Conservation (phyloP, 2,329 filamentous ascomycete genomes). For the Stagonosporopsis rhizophila region DNA sequence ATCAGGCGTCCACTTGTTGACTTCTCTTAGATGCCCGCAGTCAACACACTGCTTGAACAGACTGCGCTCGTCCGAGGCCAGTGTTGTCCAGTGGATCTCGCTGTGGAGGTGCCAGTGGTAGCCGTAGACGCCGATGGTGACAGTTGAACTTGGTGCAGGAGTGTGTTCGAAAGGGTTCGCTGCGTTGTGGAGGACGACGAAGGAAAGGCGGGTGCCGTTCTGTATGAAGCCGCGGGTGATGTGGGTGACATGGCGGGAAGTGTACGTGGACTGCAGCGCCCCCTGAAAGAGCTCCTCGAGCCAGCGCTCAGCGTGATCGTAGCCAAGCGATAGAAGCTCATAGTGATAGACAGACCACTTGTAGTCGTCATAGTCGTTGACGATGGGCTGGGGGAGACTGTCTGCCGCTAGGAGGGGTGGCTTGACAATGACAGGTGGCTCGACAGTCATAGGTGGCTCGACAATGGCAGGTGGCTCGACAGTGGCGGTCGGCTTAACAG, state of each 20-base stretch:
- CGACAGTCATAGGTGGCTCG: no score
- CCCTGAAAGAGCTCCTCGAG: slow-evolving; percentile 8
- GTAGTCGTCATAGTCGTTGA: slow-evolving; percentile 29
- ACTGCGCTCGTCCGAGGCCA: slow-evolving; percentile 10
- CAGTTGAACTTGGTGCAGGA: slow-evolving; percentile 10
- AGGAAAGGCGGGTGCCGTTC: slow-evolving; percentile 20
- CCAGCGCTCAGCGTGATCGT: slow-evolving; percentile 18
- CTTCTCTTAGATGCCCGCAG: slow-evolving; percentile 5
- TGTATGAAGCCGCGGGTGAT: slow-evolving; percentile 34
- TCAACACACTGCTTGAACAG: slow-evolving; percentile 3
- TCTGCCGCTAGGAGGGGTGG: slow-evolving; percentile 3
- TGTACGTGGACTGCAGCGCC: neutral
- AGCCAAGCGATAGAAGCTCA: slow-evolving; percentile 19
- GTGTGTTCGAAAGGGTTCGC: slow-evolving; percentile 27
- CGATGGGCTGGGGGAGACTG: slow-evolving; percentile 24
- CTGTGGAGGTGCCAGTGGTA: slow-evolving; percentile 22
- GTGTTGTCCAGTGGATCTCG: slow-evolving; percentile 39
- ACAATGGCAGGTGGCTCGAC: no score
- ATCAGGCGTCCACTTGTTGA: slow-evolving; percentile 23
- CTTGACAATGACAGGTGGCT: no score
- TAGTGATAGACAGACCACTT: slow-evolving; percentile 33
- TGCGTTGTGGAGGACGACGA: slow-evolving; percentile 42
- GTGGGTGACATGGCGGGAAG: slow-evolving; percentile 23
- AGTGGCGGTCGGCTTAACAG: no score
- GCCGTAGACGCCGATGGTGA: slow-evolving; percentile 36